Conservation (phyloP, 768 basidiomycete species). For the Coprinopsis cinerea region DNA sequence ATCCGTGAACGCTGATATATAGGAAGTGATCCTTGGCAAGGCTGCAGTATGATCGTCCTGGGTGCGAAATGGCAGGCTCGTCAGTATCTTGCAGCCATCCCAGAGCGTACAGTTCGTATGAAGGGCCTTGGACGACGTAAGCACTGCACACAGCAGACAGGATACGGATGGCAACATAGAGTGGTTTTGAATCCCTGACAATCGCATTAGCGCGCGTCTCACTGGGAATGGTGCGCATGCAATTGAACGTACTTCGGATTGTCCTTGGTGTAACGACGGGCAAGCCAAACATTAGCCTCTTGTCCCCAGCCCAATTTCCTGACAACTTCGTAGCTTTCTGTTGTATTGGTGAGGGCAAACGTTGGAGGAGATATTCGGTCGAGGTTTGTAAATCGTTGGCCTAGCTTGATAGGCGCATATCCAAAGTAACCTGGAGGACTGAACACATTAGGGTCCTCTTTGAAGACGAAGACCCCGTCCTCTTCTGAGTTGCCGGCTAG, state of each 20-base stretch:
- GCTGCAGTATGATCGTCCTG: not conserved
- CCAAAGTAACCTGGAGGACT: not conserved
- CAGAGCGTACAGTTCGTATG: too few species aligned
- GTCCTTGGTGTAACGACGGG: too few species aligned
- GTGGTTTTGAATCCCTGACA: not conserved
- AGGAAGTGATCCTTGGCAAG: not conserved
- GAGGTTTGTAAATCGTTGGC: not conserved
- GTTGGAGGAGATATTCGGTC: not conserved
- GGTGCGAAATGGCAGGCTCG: too few species aligned
- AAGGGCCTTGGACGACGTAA: too few species aligned
- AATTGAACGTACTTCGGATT: too few species aligned
- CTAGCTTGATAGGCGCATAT: not conserved
- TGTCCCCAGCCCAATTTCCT: conserved; percentile 8
- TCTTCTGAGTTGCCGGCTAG: too few species aligned
- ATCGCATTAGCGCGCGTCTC: too few species aligned
- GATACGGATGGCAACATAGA: not conserved
- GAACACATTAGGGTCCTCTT: conserved; percentile 1
- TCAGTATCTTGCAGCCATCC: not conserved
- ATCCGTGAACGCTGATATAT: not conserved
- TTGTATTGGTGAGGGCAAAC: not conserved
- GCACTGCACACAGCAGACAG: not conserved
- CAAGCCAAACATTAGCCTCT: conserved; percentile 6
- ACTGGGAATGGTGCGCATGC: too few species aligned
- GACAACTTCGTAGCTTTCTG: conserved; percentile 5
- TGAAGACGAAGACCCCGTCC: not conserved